Conservation (phyloP, 768 basidiomycete species). For the Rhodosporidiobolus sp. region DNA sequence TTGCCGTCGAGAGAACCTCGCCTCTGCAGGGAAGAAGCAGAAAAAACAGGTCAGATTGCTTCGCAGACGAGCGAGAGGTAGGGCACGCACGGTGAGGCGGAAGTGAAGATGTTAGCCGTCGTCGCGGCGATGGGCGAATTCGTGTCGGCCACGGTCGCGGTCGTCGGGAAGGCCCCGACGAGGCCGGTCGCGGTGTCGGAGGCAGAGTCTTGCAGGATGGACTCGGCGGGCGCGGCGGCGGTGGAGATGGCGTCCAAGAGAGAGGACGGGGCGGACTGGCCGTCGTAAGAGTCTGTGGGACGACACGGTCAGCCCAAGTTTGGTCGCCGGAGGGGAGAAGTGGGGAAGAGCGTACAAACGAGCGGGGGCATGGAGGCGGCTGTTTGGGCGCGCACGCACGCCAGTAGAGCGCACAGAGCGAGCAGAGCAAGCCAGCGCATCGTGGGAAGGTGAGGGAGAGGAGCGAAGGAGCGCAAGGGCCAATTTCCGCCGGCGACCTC, state of each 20-base stretch:
- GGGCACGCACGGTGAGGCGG: slow-evolving; percentile 6
- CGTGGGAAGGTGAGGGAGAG: too few relatives aligned
- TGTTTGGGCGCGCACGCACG: not conserved
- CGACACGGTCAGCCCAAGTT: not conserved
- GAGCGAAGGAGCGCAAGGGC: not conserved
- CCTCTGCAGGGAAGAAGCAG: not conserved
- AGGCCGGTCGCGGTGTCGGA: slow-evolving; percentile 21
- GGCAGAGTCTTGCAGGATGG: not conserved
- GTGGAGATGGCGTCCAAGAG: slow-evolving; percentile 24
- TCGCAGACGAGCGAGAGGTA: not conserved
- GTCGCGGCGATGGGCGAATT: slow-evolving; percentile 19
- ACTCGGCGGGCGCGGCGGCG: slow-evolving; percentile 5
- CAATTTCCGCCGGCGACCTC: too few relatives aligned
- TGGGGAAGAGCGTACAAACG: not conserved
- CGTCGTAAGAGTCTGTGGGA: slow-evolving; percentile 17
- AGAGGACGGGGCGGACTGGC: slow-evolving; percentile 17
- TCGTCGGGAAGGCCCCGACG: slow-evolving; percentile 23
- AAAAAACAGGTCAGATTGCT: not conserved
- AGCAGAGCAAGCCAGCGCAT: not conserved
- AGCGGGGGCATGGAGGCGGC: not conserved
- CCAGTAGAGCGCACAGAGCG: too few relatives aligned
- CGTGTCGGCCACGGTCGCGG: slow-evolving; percentile 13
- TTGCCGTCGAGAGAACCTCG: slow-evolving; percentile 18
- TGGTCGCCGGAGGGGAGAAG: not conserved
- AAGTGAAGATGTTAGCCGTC: not conserved